Conservation (phyloP, 2,329 filamentous ascomycete genomes). For the Sarocladium brachiariae region DNA sequence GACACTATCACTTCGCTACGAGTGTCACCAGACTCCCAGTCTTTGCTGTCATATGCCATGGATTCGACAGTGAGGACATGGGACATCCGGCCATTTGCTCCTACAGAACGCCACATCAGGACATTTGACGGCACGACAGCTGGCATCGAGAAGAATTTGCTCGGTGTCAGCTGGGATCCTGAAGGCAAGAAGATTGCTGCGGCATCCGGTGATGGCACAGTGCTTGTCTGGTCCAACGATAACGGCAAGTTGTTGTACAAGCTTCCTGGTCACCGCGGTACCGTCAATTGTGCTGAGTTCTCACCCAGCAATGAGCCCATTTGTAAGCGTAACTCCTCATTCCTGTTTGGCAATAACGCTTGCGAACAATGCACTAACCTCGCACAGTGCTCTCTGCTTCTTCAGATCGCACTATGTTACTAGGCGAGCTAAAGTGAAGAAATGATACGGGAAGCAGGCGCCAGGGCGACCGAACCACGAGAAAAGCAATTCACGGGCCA, state of each 20-base stretch:
- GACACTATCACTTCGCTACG: constrained; percentile 88
- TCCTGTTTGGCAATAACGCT: background rate
- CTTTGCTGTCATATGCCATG: constrained; percentile 84
- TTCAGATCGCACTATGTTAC: constrained; percentile 77
- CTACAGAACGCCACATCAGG: constrained; percentile 73
- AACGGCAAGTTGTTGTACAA: constrained; percentile 92
- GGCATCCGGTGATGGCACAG: constrained; percentile 83
- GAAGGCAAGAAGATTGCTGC: constrained; percentile 82
- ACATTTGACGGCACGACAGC: constrained; percentile 89
- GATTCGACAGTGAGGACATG: constrained; percentile 91
- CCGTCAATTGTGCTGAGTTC: constrained; percentile 91
- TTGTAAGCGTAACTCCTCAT: constrained; percentile 51
- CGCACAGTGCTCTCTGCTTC: constrained; percentile 75
- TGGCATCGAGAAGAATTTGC: constrained; percentile 85
- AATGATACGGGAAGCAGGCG: too few relatives aligned
- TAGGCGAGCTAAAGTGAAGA: constrained; percentile 62
- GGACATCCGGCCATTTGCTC: constrained; percentile 93
- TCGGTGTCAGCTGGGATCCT: constrained; percentile 83
- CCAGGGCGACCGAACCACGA: too few relatives aligned
- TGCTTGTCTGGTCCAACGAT: constrained; percentile 83
- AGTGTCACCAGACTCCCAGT: constrained; percentile 89
- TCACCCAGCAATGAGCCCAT: constrained; percentile 79
- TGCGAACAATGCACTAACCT: constrained; percentile 33
- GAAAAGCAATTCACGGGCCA: background rate
- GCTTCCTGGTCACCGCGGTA: constrained; percentile 88